phyloP scores from a whole-genome alignment of 2,329 filamentous ascomycete genomes.

The Pyricularia grisea region DNA sequence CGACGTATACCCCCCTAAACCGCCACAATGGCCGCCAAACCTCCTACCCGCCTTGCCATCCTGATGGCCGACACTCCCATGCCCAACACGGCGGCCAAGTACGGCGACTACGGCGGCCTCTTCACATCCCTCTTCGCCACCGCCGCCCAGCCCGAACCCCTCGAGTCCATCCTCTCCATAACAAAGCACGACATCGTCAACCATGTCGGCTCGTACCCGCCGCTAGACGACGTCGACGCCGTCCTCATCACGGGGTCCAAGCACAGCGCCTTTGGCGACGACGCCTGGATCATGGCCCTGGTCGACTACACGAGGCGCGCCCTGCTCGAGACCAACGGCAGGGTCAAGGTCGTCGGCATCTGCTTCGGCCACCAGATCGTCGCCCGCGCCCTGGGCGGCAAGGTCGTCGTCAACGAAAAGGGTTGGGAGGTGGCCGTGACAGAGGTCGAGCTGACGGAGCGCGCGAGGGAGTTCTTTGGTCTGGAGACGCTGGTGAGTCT shows the following conservation, averaged over 20 bases:
- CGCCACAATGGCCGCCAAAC: conserved; percentile 16
- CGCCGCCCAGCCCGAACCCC: conserved; percentile 34
- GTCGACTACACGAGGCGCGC: conserved; percentile 54
- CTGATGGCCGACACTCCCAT: conserved; percentile 80
- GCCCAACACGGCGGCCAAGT: conserved; percentile 51
- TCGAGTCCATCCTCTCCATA: conserved; percentile 43
- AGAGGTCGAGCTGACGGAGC: conserved; percentile 55
- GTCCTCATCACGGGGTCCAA: conserved; percentile 72
- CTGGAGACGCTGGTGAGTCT: conserved; percentile 43
- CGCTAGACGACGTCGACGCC: conserved; percentile 67
- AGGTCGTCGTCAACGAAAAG: conserved; percentile 54
- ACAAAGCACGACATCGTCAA: conserved; percentile 63
- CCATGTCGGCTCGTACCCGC: conserved; percentile 56
- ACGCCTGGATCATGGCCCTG: conserved; percentile 67
- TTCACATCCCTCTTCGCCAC: conserved; percentile 52
- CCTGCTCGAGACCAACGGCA: conserved; percentile 42
- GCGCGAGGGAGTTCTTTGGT: conserved; percentile 65
- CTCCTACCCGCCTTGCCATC: conserved; percentile 60
- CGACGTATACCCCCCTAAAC: not conserved
- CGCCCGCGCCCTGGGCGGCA: conserved; percentile 58
- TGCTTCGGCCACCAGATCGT: conserved; percentile 88
- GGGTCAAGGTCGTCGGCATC: conserved; percentile 65
- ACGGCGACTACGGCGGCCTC: conserved; percentile 63
- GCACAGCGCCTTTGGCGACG: conserved; percentile 63
- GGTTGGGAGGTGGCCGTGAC: conserved; percentile 81